These are phyloP conservation scores for Lipomyces spencermartinsiae DNA, from an alignment of 805 yeast genomes.

Conservation along the genomic window DNA sequence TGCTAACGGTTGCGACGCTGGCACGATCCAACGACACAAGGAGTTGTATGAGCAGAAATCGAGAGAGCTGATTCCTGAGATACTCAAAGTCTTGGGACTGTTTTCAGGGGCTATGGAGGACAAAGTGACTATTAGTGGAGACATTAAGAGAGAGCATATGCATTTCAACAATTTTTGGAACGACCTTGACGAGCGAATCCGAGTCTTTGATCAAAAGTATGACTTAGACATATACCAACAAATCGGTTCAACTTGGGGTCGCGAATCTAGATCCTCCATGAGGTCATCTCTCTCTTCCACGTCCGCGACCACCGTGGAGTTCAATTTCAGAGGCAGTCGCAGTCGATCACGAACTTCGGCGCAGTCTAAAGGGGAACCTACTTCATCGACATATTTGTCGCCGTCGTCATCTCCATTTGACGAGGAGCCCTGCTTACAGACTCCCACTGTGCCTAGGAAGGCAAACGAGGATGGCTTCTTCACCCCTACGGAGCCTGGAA, in stretches of 20 bases:
- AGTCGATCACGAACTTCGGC: slow-evolving; percentile 28
- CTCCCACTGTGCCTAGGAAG: slow-evolving; percentile 11
- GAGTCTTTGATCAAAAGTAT: slow-evolving; percentile 22
- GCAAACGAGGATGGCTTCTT: background rate
- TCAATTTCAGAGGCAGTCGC: slow-evolving; percentile 25
- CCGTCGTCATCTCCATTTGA: slow-evolving; percentile 31
- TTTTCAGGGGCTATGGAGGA: slow-evolving; percentile 22
- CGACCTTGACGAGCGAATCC: slow-evolving; percentile 24
- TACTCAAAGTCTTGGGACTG: slow-evolving; percentile 19
- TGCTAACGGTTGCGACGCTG: background rate
- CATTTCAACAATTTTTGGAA: slow-evolving; percentile 27
- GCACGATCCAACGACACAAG: slow-evolving; percentile 1
- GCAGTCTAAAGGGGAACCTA: slow-evolving; percentile 14
- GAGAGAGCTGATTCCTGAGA: slow-evolving; percentile 12
- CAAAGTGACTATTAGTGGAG: slow-evolving; percentile 14
- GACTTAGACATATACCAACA: slow-evolving; percentile 19
- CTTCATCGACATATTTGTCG: slow-evolving; percentile 5
- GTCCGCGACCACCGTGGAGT: slow-evolving; percentile 2
- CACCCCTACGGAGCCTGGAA: background rate
- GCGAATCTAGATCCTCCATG: slow-evolving; percentile 20
- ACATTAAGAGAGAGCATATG: slow-evolving; percentile 17
- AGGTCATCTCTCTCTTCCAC: slow-evolving; percentile 21
- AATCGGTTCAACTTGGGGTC: background rate
- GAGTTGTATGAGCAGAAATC: slow-evolving; percentile 19
- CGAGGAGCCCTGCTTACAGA: slow-evolving; percentile 18